Evolutionary conservation across 139 green algal genomes (phyloP).

Genomic region (Picocystis salinarum): DNA sequence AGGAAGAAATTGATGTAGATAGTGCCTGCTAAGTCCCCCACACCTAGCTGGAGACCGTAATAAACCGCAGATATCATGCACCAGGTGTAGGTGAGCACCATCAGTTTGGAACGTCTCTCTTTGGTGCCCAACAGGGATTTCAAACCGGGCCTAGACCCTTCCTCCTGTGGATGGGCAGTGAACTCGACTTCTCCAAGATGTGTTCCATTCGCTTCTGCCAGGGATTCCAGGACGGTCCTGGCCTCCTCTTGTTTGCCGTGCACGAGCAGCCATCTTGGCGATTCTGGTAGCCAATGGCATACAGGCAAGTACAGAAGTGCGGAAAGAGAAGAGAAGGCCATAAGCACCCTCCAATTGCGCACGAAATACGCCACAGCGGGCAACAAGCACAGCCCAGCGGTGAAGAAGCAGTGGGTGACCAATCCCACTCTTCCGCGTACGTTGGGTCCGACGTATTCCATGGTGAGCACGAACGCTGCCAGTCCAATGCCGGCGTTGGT

Average conservation of each 20-base stretch:
- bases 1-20: slow-evolving; percentile 10
- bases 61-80: too few relatives aligned
- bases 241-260: neutral
- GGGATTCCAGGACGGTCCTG: neutral
- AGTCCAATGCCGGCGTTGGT: slow-evolving; percentile 4
- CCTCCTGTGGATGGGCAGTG: too few relatives aligned
- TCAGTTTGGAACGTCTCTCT: too few relatives aligned
- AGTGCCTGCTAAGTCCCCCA: too few relatives aligned
- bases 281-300: neutral
- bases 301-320: neutral
- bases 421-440: slow-evolving; percentile 2
- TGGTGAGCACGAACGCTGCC: slow-evolving; percentile 1
- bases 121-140: too few relatives aligned
- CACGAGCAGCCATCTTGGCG: slow-evolving; percentile 1
- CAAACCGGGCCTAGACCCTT: too few relatives aligned
- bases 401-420: neutral
- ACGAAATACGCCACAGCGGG: neutral
- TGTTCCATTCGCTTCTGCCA: neutral
- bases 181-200: too few relatives aligned
- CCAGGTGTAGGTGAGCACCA: too few relatives aligned
- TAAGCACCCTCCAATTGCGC: slow-evolving; percentile 1
- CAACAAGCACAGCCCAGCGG: neutral
- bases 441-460: slow-evolving; percentile 2
- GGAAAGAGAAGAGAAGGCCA: neutral
- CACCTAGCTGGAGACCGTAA: too few relatives aligned